Evolutionary conservation across 2,329 filamentous ascomycete species (phyloP), one percentile per base, ranked within the genome.

Genomic region (Dactylellina drechsleri): DNA sequence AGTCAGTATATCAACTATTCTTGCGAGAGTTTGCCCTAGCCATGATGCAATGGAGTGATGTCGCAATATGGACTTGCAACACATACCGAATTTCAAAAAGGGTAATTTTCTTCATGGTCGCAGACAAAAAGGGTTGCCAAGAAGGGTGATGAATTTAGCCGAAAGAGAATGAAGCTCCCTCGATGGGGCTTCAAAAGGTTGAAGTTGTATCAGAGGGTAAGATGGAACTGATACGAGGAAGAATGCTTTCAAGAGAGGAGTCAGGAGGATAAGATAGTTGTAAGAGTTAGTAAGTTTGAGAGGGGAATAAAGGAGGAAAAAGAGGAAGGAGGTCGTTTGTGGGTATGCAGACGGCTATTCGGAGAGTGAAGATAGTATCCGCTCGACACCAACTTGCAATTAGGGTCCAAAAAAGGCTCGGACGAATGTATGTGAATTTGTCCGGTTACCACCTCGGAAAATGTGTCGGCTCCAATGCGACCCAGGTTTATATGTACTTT

Each of bases 21-120:
- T 10, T 36, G 10, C 31, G 5, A 36, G 10, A 36, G 23, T 23
- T 36, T 8, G 31, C 31, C 31, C 31, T 5, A 36, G 10, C 5
- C 10, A 36, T 36, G 31, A 36, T 36, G 31, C 31, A 36, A 36
- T 68, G 53, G 53, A 40, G 61, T 16, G 20, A 31, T 61, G 20
- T 50, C 16, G 28, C 58, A 16, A 20, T 31, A 36, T 7, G 20
- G 23, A n/a, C 3, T 23, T 5, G 40, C 56, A 74, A 50, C 50
- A 76, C 72, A 71, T 77, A 79, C 78, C 78, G 70, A 36, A 79
- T 79, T 56, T 79, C 78, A 43, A 78, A 77, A 66, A 78, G 79
- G 15, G 78, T 78, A 64, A 79, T 77, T 16, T 77, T 74, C 52
- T 67, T 74, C 70, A 74, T 74, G 15, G 40, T 45, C 36, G 40